Percentiles rank a stretch among this genome's conserved stretches.
Evolutionary conservation across 2,329 filamentous ascomycete genomes (phyloP).

Genomic region (Hypoxylon sp.): DNA sequence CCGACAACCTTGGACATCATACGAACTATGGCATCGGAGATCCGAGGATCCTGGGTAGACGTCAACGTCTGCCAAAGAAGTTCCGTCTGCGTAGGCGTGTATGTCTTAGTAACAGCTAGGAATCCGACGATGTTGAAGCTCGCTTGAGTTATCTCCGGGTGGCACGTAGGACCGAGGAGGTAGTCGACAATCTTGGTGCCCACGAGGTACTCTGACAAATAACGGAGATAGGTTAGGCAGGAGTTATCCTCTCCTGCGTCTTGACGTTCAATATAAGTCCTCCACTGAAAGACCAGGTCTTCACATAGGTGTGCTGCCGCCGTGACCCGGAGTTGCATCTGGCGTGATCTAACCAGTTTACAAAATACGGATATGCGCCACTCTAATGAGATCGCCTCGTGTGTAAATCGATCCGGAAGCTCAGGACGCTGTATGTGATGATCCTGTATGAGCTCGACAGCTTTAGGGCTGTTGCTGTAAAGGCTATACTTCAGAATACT

Average conservation of each 20-base stretch:
- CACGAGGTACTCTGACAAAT: slow-evolving; percentile 76
- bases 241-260: slow-evolving; percentile 52
- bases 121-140: slow-evolving; percentile 89
- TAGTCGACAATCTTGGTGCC: slow-evolving; percentile 82
- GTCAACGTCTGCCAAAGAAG: slow-evolving; percentile 86
- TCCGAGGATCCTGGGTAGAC: slow-evolving; percentile 83
- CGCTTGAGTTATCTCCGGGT: slow-evolving; percentile 87
- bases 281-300: slow-evolving; percentile 76
- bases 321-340: slow-evolving; percentile 89
- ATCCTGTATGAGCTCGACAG: slow-evolving; percentile 50
- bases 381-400: slow-evolving; percentile 66
- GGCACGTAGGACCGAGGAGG: slow-evolving; percentile 89
- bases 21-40: slow-evolving; percentile 81
- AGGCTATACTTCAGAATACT: slow-evolving; percentile 60
- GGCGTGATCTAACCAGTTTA: slow-evolving; percentile 81
- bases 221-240: slow-evolving; percentile 64
- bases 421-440: slow-evolving; percentile 53
- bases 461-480: slow-evolving; percentile 52
- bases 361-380: slow-evolving; percentile 79
- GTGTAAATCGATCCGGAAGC: slow-evolving; percentile 54
- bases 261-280: slow-evolving; percentile 62
- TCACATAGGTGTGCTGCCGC: slow-evolving; percentile 80
- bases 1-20: slow-evolving; percentile 67
- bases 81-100: slow-evolving; percentile 78
- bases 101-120: slow-evolving; percentile 81